Evolutionary conservation across 2,329 filamentous ascomycete species (phyloP).

Genomic region (Cytospora schulzeri): DNA sequence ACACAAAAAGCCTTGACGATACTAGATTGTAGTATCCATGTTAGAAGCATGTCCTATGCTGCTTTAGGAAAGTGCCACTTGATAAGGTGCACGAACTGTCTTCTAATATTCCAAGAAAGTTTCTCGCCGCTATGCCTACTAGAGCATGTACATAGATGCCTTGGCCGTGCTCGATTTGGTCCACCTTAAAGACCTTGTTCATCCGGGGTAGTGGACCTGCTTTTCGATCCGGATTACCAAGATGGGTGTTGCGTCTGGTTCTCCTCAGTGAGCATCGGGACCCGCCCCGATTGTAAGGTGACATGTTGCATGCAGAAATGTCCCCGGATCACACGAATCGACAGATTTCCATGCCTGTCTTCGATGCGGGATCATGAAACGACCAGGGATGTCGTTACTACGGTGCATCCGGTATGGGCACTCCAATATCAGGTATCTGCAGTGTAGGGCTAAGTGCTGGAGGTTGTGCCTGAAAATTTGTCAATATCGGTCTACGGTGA

Average conservation of each 20-base stretch:
- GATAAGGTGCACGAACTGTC: too few relatives aligned
- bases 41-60: too few relatives aligned
- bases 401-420: conserved; percentile 3
- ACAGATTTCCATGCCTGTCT: not conserved
- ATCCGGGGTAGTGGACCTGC: not conserved
- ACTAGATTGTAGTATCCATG: too few relatives aligned
- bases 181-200: too few relatives aligned
- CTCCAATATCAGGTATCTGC: not conserved
- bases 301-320: not conserved
- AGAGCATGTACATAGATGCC: too few relatives aligned
- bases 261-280: not conserved
- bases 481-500: not conserved
- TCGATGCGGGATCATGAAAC: not conserved
- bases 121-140: too few relatives aligned
- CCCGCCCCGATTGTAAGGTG: not conserved
- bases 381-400: conserved; percentile 2
- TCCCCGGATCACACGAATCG: not conserved
- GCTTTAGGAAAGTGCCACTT: too few relatives aligned
- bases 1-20: too few relatives aligned
- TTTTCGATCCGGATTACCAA: not conserved
- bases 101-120: too few relatives aligned
- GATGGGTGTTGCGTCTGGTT: not conserved
- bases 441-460: conserved; percentile 4
- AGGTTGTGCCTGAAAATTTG: conserved; percentile 1
- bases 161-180: too few relatives aligned